Evolutionary conservation across 495 filamentous ascomycete species (phyloP), one percentile per base, ranked within the genome.

Genomic region (Aspergillus bertholletiae): DNA sequence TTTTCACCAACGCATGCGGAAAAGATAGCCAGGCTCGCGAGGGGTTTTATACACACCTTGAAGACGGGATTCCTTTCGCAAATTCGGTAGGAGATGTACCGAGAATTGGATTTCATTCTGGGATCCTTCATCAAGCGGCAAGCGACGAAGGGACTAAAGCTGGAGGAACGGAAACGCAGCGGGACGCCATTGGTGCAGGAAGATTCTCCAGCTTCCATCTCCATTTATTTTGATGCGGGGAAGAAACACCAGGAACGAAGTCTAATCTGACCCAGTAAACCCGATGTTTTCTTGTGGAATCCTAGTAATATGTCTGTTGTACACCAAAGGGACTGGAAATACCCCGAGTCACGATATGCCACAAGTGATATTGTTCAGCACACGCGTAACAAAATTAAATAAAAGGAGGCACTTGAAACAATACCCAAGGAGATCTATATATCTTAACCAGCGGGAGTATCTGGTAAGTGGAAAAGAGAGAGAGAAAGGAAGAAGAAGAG

Each of bases 81-180:
- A n/a, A n/a, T n/a, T n/a, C 60, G 56, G 60, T 21, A 8, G 23
- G 49, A 59, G 44, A 34, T 32, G 51, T 40, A 3, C 60, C 60
- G 56, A 62, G 26, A 53, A n/a, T 62, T 39, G 21, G 41, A 27
- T 46, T 40, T 18, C 20, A 6, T 2, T n/a, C 27, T 18, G 7
- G 37, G 37, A 17, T 7, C 13, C 37, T 13, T 40, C 18, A 5
- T n/a, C 2, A 17, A 20, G 13, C 6, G 1, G n/a, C 17, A 18
- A 20, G 17, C 7, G 7, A 39, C n/a, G 5, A 28, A 39, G 34
- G 34, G n/a, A 39, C n/a, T 17, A 17, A 39, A 39, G 9, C 11
- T 39, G 5, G 34, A 40, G 37, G 37, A 40, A 17, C 39, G 37
- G 17, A 41, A 11, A n/a, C n/a, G n/a, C n/a, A n/a, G n/a, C n/a